These are phyloP conservation scores for Bipolaris bicolor DNA, from an alignment of 2,329 filamentous ascomycete species.

Conservation along the genomic window DNA sequence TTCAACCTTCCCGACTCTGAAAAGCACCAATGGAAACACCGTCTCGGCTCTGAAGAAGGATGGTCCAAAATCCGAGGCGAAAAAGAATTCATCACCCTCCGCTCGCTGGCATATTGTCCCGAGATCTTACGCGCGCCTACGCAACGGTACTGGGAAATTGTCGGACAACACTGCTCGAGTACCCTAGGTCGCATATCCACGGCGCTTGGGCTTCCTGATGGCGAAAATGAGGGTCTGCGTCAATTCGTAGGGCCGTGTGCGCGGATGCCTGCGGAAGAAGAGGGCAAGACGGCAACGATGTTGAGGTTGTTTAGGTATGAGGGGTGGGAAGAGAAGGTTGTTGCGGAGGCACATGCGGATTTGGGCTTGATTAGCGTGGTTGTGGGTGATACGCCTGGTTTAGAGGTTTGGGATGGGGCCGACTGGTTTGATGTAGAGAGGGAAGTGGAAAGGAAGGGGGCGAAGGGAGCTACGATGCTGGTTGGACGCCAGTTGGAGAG, in stretches of 20 bases:
- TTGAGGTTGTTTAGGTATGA: slow-evolving; percentile 47
- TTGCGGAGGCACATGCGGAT: slow-evolving; percentile 48
- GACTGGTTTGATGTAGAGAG: slow-evolving; percentile 39
- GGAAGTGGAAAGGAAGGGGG: slow-evolving; percentile 23
- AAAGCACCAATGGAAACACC: slow-evolving; percentile 42
- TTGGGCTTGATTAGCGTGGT: slow-evolving; percentile 44
- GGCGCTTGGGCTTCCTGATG: slow-evolving; percentile 26
- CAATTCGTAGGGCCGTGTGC: slow-evolving; percentile 38
- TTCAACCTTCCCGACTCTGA: slow-evolving; percentile 34
- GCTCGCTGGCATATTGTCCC: slow-evolving; percentile 41
- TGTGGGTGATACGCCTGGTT: slow-evolving; percentile 44
- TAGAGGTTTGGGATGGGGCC: slow-evolving; percentile 44
- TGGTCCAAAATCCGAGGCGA: slow-evolving; percentile 46
- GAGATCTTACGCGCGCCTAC: slow-evolving; percentile 39
- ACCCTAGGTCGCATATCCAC: slow-evolving; percentile 34
- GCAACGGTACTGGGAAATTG: slow-evolving; percentile 42
- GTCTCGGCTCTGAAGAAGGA: slow-evolving; percentile 46
- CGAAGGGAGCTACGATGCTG: slow-evolving; percentile 35
- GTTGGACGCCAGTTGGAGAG: slow-evolving; percentile 41
- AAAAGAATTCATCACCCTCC: slow-evolving; percentile 49
- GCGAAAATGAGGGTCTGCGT: slow-evolving; percentile 23
- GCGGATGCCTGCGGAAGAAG: slow-evolving; percentile 26
- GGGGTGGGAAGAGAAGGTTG: slow-evolving; percentile 42
- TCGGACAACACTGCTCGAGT: slow-evolving; percentile 34
- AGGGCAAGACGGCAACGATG: slow-evolving; percentile 44